Evolutionary conservation across 495 filamentous ascomycete genomes (phyloP), one percentile per base, ranked within the genome.

Genomic region (Trichoderma reesei): DNA sequence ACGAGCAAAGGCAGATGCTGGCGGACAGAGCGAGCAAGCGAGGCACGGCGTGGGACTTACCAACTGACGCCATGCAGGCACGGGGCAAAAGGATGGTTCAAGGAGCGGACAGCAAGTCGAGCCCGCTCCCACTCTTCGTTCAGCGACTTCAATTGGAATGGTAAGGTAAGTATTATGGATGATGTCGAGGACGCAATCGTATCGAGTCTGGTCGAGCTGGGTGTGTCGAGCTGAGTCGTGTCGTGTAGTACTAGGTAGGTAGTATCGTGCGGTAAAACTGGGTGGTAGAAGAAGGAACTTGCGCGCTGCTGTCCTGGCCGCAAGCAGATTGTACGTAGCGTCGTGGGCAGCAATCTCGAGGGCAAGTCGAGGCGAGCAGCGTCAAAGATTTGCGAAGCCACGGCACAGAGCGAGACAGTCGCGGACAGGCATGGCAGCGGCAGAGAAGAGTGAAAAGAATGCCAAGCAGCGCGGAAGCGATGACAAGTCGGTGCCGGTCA

Each of bases 401-500:
- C 51, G 26, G 26, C 51, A 34, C 51, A 33, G 20, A 7, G 51
- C 51, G 34, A 13, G 51, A 56, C 51, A 56, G 51, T 33, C 8
- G 51, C 51, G n/a, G 51, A 56, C 51, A 56, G 51, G 51, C 51
- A 56, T 56, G 20, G 26, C 51, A 31, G 51, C 51, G 51, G 51
- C 16, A 34, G 51, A 56, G 51, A 7, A 34, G n/a, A 31, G 18
- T n/a, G n/a, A n/a, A 31, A 56, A n/a, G 20, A 14, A 34, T n/a
- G n/a, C n/a, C 20, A 9, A 46, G 16, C 31, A 56, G 51, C 20
- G 51, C 9, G 20, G 26, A 1, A n/a, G 34, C 34, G 51, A 7
- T 20, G 34, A 33, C 51, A 56, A 34, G 20, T 9, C 51, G 20
- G 26, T 4, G 51, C 20, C 51, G n/a, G 16, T 16, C 16, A n/a